Base-by-base conservation (phyloP, 2,329 filamentous ascomycete genomes). In the Trichoderma breve region DNA sequence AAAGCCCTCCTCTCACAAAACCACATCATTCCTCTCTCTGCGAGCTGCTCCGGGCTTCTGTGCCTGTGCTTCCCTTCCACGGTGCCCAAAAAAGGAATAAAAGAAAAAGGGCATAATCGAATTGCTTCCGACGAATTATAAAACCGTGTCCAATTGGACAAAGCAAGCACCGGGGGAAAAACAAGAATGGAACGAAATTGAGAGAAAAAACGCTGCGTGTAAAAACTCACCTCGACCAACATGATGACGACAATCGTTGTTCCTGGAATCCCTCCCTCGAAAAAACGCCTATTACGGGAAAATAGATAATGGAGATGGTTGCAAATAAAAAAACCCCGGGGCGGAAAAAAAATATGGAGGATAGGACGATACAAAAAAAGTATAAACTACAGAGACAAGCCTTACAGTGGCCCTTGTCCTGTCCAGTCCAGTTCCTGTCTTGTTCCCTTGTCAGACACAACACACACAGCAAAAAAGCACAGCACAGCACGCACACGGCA, bases 141-240 rank as follows among this genome's bases (percentile, higher is more conserved):
- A 24, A 63, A 47, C 34, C 32, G 64, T 67, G 64, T 67, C 64
- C 47, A 67, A 43, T 51, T n/a, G 28, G 57, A 60, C 57, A 32
- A 60, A 32, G 15, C 28, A 11, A 14, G 24, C 34, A 39, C 15
- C 15, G 36, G 36, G 36, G 7, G 24, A n/a, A 43, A n/a, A 26
- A 8, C 18, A 61, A 11, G 36, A 5, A 32, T n/a, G 15, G 51
- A 24, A 32, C 32, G 26, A 8, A 21, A 24, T 8, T 36, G 24
- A 9, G 11, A 18, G 8, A 26, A 51, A 26, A 32, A 47, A 18
- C 12, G 11, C 26, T 34, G 34, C 15, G 12, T 63, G 62, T 34
- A 30, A 14, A 57, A 55, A 81, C 80, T 80, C 76, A 82, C 80
- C 76, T 81, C 80, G 71, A 81, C 79, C 79, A 82, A 78, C 80